These are phyloP conservation scores for Phytophthora pseudosyringae DNA, from an alignment of 352 stramenopile species.

Conservation along the genomic window DNA sequence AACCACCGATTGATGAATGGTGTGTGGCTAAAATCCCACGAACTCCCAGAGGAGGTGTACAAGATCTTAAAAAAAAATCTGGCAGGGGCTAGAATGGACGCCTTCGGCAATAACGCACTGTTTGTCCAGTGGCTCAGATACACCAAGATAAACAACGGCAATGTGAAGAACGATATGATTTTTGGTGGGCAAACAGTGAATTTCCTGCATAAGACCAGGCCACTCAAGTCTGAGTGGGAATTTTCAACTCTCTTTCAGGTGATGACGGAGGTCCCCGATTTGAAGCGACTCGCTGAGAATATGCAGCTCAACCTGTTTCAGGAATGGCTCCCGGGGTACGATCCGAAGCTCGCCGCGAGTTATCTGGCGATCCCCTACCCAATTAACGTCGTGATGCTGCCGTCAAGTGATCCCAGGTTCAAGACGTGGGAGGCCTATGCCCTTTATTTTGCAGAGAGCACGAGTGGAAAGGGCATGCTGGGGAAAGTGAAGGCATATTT, in stretches of 20 bases:
- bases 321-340: background rate
- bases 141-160: background rate
- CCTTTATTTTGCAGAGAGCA: background rate
- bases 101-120: background rate
- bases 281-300: slow-evolving; percentile 3
- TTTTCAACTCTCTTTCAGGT: slow-evolving; percentile 1
- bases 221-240: background rate
- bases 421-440: background rate
- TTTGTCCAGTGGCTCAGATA: slow-evolving; percentile 3
- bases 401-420: background rate
- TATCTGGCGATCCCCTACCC: background rate
- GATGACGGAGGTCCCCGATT: background rate
- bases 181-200: background rate
- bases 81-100: background rate
- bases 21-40: background rate
- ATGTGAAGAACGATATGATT: background rate
- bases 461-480: background rate
- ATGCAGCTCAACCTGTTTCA: background rate
- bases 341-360: background rate
- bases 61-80: slow-evolving; percentile 2
- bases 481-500: slow-evolving; percentile 1
- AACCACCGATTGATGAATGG: background rate
- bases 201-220: background rate
- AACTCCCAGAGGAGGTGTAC: background rate
- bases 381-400: background rate